Evolutionary conservation across 495 filamentous ascomycete genomes (phyloP).

Genomic region (Xylaria sp.): DNA sequence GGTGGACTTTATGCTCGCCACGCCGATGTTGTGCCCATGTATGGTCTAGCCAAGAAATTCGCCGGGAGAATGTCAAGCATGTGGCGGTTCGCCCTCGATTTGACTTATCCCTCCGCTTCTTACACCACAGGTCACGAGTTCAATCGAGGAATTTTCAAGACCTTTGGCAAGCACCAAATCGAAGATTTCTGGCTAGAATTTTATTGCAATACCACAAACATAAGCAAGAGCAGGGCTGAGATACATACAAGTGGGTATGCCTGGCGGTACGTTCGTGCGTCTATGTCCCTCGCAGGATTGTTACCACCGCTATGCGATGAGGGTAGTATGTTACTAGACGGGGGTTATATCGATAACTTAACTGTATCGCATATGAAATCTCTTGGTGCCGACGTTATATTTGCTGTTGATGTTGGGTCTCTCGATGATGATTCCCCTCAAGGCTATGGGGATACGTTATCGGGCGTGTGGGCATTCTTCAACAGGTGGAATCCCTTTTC

Average conservation of each 20-base stretch:
- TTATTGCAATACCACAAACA: conserved; percentile 99
- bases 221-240: conserved; percentile 85
- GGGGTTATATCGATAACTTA: conserved; percentile 96
- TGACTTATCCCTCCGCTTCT: conserved; percentile 92
- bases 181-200: conserved; percentile 99
- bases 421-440: conserved; percentile 92
- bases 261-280: conserved; percentile 94
- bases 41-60: conserved; percentile 95
- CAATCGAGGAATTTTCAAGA: conserved; percentile 99
- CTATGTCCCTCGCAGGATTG: conserved; percentile 93
- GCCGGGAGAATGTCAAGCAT: conserved; percentile 95
- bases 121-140: conserved; percentile 99
- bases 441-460: conserved; percentile 88
- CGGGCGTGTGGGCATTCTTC: conserved; percentile 90
- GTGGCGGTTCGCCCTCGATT: conserved; percentile 94
- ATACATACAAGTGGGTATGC: conserved; percentile 95
- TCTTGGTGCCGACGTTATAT: conserved; percentile 90
- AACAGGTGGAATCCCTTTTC: conserved; percentile 99
- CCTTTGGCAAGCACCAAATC: conserved; percentile 93
- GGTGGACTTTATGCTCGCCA: conserved; percentile 95
- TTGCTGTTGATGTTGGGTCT: conserved; percentile 92
- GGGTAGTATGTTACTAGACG: conserved; percentile 93
- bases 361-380: conserved; percentile 97
- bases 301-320: conserved; percentile 95
- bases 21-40: conserved; percentile 96